Evolutionary conservation across 2,329 filamentous ascomycete genomes (phyloP).

Genomic region (Orbilia ellipsospora): DNA sequence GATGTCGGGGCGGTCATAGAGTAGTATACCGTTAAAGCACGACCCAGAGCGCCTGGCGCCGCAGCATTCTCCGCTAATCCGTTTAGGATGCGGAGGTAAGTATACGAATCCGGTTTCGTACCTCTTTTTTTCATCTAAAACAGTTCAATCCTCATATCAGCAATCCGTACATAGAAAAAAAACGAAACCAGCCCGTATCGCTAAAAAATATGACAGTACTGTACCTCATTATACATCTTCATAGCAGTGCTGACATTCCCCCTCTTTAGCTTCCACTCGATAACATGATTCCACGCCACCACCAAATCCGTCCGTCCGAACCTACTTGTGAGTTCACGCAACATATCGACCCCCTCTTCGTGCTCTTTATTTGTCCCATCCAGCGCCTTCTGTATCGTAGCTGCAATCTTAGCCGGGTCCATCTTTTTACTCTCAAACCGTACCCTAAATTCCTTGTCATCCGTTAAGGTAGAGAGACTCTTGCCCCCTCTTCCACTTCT

Average conservation of each 20-base stretch:
- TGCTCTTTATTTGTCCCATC: conserved; percentile 37
- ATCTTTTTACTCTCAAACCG: conserved; percentile 16
- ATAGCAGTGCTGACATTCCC: conserved; percentile 73
- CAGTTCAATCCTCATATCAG: conserved; percentile 39
- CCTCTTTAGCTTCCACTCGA: conserved; percentile 75
- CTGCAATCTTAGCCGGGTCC: conserved; percentile 39
- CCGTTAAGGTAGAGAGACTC: background rate
- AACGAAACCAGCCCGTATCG: conserved; percentile 5
- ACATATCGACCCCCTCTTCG: conserved; percentile 37
- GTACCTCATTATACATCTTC: conserved; percentile 87
- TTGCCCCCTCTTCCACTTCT: conserved; percentile 5
- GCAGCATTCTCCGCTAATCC: conserved; percentile 75
- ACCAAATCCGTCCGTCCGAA: conserved; percentile 69
- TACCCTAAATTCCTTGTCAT: conserved; percentile 6
- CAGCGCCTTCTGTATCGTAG: conserved; percentile 29
- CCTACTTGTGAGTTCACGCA: conserved; percentile 33
- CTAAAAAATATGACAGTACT: background rate
- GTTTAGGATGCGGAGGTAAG: conserved; percentile 83
- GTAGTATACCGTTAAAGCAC: conserved; percentile 80
- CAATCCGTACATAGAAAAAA: background rate
- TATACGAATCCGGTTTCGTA: conserved; percentile 81
- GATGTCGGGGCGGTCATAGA: conserved; percentile 74
- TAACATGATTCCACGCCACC: conserved; percentile 89
- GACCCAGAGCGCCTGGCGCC: conserved; percentile 70
- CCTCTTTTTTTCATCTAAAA: conserved; percentile 91